Conservation (phyloP, 306 rosid genomes). For the Dryas drummondii region DNA sequence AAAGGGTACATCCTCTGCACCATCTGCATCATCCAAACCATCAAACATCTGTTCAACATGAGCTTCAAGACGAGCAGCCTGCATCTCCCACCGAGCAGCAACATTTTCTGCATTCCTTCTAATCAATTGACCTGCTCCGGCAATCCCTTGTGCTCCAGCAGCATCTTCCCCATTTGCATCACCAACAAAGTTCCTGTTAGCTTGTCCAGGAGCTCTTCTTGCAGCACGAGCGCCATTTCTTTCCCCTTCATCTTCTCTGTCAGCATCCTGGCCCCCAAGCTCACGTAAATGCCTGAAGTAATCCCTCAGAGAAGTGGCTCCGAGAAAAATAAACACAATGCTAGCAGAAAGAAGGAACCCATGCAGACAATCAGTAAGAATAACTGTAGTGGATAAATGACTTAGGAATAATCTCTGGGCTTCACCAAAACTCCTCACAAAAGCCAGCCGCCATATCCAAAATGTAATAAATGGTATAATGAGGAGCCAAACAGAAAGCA, state of each 20-base stretch:
- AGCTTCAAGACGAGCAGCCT: constrained; percentile 98
- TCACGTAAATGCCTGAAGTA: constrained; percentile 96
- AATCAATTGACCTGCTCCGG: constrained; percentile 87
- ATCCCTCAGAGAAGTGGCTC: constrained; percentile 97
- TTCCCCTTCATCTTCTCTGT: constrained; percentile 91
- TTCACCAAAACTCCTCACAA: constrained; percentile 95
- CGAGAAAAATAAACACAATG: constrained; percentile 94
- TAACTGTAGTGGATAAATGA: constrained; percentile 80
- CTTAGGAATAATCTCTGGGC: constrained; percentile 92
- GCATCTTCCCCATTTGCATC: constrained; percentile 87
- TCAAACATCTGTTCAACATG: constrained; percentile 99
- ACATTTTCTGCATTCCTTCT: constrained; percentile 97
- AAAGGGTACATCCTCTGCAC: constrained; percentile 99
- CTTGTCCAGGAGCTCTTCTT: constrained; percentile 90
- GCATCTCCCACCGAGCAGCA: constrained; percentile 98
- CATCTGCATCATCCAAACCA: constrained; percentile 97
- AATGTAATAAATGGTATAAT: constrained; percentile 96
- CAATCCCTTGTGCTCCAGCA: constrained; percentile 83
- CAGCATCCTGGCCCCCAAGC: constrained; percentile 94
- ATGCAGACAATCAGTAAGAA: constrained; percentile 96
- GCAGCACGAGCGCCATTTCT: constrained; percentile 90
- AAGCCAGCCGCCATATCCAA: constrained; percentile 99
- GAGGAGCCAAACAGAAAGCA: constrained; percentile 94
- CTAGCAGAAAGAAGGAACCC: constrained; percentile 98
- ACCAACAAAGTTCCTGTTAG: constrained; percentile 69